Conservation (phyloP, 768 basidiomycete species). For the Lactarius evosmus region DNA sequence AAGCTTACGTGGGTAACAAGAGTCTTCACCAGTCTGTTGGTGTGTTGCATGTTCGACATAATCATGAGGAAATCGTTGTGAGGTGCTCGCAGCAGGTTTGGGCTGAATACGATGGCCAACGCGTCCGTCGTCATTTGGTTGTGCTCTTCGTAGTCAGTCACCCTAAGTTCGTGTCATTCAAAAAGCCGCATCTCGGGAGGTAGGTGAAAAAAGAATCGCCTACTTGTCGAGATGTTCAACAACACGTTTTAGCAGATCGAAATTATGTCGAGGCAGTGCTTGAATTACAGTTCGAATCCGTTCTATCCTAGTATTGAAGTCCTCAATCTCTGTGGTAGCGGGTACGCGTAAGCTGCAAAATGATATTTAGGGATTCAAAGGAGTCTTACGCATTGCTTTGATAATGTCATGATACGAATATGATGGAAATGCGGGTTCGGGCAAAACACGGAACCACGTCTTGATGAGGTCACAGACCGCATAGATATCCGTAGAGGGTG, state of each 20-base stretch:
- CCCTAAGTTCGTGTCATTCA: constrained; percentile 40
- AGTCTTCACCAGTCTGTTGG: constrained; percentile 37
- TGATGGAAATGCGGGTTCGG: constrained; percentile 75
- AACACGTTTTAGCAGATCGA: constrained; percentile 74
- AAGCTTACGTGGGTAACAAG: constrained; percentile 72
- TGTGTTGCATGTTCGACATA: constrained; percentile 63
- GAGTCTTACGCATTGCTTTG: constrained; percentile 57
- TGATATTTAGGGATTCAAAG: not conserved
- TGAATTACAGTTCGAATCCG: constrained; percentile 68
- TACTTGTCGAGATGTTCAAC: constrained; percentile 81
- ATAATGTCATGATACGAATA: constrained; percentile 66
- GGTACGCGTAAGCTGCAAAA: not conserved
- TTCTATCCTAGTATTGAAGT: constrained; percentile 61
- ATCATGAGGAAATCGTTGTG: constrained; percentile 77
- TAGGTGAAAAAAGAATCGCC: constrained; percentile 25
- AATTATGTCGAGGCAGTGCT: constrained; percentile 65
- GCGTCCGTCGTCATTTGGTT: constrained; percentile 90
- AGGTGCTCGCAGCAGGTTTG: constrained; percentile 72
- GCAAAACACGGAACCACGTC: constrained; percentile 80
- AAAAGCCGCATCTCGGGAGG: constrained; percentile 1
- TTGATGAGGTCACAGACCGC: constrained; percentile 82
- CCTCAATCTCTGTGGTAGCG: constrained; percentile 53
- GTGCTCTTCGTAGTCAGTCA: constrained; percentile 84
- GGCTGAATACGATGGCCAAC: constrained; percentile 82
- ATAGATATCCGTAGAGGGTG: constrained; percentile 66